A percentile compares a stretch with the other conserved stretches of the same genome.
These are phyloP conservation scores for Tolypocladium paradoxum DNA, from an alignment of 2,329 filamentous ascomycete species.

Conservation along the genomic window DNA sequence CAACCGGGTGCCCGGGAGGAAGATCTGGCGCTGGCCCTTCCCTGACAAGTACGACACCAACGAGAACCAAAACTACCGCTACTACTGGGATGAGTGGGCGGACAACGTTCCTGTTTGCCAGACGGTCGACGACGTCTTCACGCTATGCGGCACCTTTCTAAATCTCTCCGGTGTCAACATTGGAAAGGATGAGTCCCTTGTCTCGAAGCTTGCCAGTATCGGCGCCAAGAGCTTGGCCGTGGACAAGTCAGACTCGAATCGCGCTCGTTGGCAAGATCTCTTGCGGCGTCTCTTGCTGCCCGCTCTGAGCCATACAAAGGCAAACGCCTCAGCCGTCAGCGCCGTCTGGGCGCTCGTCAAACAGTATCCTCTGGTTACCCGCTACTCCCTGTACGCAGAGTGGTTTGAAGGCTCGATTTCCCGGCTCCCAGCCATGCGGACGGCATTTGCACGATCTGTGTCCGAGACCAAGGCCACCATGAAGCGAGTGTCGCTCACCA, in stretches of 20 bases:
- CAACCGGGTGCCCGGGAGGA: constrained; percentile 47
- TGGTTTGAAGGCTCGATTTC: constrained; percentile 80
- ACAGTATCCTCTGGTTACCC: constrained; percentile 61
- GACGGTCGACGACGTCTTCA: constrained; percentile 80
- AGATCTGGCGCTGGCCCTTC: constrained; percentile 71
- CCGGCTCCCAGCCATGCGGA: constrained; percentile 63
- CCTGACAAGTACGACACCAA: constrained; percentile 67
- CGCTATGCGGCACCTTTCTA: constrained; percentile 71
- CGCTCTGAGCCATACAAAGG: constrained; percentile 72
- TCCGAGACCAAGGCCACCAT: constrained; percentile 76
- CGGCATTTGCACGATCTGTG: constrained; percentile 65
- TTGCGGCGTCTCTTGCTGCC: constrained; percentile 79
- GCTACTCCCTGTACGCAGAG: constrained; percentile 86
- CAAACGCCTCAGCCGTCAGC: constrained; percentile 75
- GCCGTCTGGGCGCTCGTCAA: constrained; percentile 78
- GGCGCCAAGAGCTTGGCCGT: constrained; percentile 63
- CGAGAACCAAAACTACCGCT: constrained; percentile 72
- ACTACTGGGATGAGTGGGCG: constrained; percentile 96
- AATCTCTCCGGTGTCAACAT: constrained; percentile 84
- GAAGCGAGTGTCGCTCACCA: constrained; percentile 82
- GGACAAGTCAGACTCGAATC: constrained; percentile 61
- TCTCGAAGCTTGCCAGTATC: constrained; percentile 78
- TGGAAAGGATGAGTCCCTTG: constrained; percentile 66
- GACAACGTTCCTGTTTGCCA: constrained; percentile 91
- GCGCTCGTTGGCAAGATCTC: constrained; percentile 71